phyloP scores from a whole-genome alignment of 2,329 filamentous ascomycete species.

The Colletotrichum navitas region DNA sequence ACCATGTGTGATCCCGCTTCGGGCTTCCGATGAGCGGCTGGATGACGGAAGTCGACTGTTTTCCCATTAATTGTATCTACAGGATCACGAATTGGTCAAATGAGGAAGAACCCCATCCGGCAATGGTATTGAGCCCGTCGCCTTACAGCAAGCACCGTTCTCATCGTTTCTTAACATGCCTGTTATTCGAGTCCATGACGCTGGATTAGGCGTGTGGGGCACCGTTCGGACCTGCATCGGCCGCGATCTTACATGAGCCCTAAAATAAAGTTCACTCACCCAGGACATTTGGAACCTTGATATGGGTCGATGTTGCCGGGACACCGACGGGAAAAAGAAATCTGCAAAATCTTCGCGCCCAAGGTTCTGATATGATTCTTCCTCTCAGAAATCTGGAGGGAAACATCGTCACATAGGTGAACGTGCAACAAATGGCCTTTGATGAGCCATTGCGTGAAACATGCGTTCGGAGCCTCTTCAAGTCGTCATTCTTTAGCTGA shows the following conservation, averaged over 20 bases:
- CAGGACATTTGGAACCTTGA: not conserved
- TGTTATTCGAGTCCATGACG: not conserved
- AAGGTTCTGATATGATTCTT: not conserved
- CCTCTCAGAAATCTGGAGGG: not conserved
- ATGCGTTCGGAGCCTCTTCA: too few relatives aligned
- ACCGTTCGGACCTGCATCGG: not conserved
- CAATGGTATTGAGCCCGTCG: too few relatives aligned
- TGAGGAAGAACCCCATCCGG: fast-evolving
- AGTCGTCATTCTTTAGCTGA: too few relatives aligned
- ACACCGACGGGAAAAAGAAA: too few relatives aligned
- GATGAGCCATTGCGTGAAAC: too few relatives aligned
- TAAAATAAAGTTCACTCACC: not conserved
- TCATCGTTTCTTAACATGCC: too few relatives aligned
- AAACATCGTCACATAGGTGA: not conserved
- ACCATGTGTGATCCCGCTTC: not conserved
- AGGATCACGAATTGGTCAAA: too few relatives aligned
- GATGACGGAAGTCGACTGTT: not conserved
- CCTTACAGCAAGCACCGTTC: not conserved
- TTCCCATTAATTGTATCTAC: fast-evolving
- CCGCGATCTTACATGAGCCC: not conserved
- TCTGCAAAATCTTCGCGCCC: not conserved
- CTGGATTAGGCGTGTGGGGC: not conserved
- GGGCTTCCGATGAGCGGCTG: not conserved
- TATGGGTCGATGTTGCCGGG: not conserved
- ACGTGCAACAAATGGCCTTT: too few relatives aligned